A percentile compares a stretch with the other conserved stretches of the same genome.
Evolutionary conservation across 139 green algal species (phyloP).

Genomic region (Diplosphaera chodatii): DNA sequence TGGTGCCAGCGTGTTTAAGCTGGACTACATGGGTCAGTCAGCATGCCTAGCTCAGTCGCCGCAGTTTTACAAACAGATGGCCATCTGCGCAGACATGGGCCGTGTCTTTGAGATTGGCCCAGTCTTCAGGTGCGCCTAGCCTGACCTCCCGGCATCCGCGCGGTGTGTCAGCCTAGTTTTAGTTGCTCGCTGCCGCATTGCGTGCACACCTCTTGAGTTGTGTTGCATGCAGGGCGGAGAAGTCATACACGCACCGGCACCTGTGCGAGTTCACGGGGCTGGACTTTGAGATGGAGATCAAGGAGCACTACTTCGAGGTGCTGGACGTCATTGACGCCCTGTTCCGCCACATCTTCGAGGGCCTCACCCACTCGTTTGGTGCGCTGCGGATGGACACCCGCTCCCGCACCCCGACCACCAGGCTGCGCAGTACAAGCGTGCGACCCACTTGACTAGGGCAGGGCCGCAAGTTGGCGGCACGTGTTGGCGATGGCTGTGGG

Average conservation of each 20-base stretch:
- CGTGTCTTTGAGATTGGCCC: slow-evolving; percentile 95
- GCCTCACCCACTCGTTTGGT: slow-evolving; percentile 49
- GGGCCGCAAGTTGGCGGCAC: too few species aligned
- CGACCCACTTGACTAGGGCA: too few species aligned
- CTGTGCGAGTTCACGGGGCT: slow-evolving; percentile 99
- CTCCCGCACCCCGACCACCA: too few species aligned
- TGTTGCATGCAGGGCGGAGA: slow-evolving; percentile 70
- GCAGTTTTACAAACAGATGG: slow-evolving; percentile 99
- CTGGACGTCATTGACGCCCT: slow-evolving; percentile 91
- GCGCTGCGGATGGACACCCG: not conserved
- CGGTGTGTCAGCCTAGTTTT: too few species aligned
- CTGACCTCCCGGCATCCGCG: too few species aligned
- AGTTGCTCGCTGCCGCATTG: too few species aligned
- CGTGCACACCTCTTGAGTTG: too few species aligned
- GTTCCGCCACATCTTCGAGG: slow-evolving; percentile 91
- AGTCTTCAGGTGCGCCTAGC: slow-evolving; percentile 91
- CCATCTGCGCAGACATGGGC: slow-evolving; percentile 86
- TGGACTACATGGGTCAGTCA: slow-evolving; percentile 90
- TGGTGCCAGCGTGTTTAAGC: slow-evolving; percentile 85
- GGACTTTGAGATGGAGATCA: slow-evolving; percentile 97
- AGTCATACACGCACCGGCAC: slow-evolving; percentile 95
- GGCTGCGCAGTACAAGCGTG: too few species aligned
- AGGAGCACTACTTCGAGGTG: slow-evolving; percentile 95
- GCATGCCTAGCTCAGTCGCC: slow-evolving; percentile 92
- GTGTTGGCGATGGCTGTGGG: too few species aligned